Evolutionary conservation across 805 yeast genomes (phyloP).

Genomic region (Suhomyces faveliae): DNA sequence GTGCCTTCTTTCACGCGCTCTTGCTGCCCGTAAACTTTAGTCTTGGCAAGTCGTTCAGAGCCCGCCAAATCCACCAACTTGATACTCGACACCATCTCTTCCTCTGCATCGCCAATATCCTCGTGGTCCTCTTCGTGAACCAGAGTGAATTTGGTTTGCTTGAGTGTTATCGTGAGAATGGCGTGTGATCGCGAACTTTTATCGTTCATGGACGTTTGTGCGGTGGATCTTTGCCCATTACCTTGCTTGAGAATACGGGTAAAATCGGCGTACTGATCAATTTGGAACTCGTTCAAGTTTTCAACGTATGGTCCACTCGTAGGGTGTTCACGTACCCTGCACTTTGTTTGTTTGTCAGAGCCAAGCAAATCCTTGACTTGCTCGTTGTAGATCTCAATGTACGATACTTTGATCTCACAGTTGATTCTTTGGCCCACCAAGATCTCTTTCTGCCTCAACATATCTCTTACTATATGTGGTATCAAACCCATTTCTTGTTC

Average conservation of each 20-base stretch:
- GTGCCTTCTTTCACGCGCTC: constrained; percentile 70
- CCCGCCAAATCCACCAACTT: constrained; percentile 82
- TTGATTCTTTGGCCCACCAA: constrained; percentile 38
- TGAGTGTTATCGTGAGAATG: constrained; percentile 60
- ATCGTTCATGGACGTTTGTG: constrained; percentile 71
- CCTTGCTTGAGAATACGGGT: constrained; percentile 49
- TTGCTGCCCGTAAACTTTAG: constrained; percentile 55
- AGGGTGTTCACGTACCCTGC: constrained; percentile 65
- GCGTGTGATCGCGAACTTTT: constrained; percentile 80
- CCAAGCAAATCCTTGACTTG: constrained; percentile 63
- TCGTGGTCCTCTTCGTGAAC: constrained; percentile 7
- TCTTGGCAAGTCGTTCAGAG: constrained; percentile 65
- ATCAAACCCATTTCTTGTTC: constrained; percentile 36
- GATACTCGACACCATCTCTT: constrained; percentile 56
- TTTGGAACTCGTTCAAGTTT: constrained; percentile 51
- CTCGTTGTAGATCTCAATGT: constrained; percentile 77
- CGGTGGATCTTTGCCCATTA: constrained; percentile 58
- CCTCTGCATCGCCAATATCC: constrained; percentile 38
- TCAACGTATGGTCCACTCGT: constrained; percentile 72
- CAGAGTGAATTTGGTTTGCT: constrained; percentile 50
- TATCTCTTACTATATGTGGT: constrained; percentile 48
- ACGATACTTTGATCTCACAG: constrained; percentile 50
- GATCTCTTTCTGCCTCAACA: constrained; percentile 44
- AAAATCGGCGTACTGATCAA: constrained; percentile 52
- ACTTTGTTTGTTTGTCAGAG: constrained; percentile 17